These are phyloP conservation scores for Lepidium aucheri DNA, from an alignment of 345 rosid genomes.

Conservation along the genomic window DNA sequence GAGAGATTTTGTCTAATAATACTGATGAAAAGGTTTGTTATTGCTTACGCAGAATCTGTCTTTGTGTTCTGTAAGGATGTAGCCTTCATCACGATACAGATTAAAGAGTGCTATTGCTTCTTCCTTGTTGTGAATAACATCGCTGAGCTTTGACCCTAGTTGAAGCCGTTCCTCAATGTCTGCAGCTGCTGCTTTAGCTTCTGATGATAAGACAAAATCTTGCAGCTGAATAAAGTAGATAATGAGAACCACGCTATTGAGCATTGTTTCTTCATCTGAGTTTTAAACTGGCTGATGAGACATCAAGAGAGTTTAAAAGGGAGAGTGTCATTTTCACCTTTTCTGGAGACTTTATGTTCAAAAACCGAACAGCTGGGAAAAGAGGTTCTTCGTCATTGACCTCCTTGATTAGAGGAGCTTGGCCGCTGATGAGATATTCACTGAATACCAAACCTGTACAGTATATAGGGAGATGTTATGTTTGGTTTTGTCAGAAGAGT, in stretches of 20 bases:
- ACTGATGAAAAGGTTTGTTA: neutral
- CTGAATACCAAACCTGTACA: constrained; percentile 82
- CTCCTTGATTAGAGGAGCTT: constrained; percentile 81
- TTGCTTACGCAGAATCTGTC: constrained; percentile 70
- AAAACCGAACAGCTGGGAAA: constrained; percentile 52
- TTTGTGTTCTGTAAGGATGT: constrained; percentile 63
- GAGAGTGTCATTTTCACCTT: constrained; percentile 28
- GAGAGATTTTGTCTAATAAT: neutral
- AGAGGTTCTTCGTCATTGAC: constrained; percentile 97
- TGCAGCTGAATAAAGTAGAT: constrained; percentile 31
- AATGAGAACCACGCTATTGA: neutral
- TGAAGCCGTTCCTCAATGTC: constrained; percentile 62
- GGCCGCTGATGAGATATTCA: constrained; percentile 90
- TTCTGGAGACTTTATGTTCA: constrained; percentile 29
- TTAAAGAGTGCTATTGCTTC: constrained; percentile 62
- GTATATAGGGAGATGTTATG: neutral
- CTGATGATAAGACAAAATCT: constrained; percentile 40
- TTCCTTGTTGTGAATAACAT: constrained; percentile 57
- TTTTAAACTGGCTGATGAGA: neutral
- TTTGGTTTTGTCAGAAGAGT: neutral
- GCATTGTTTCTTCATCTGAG: neutral
- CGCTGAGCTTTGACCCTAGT: constrained; percentile 80
- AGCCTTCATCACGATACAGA: constrained; percentile 67
- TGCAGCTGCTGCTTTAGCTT: constrained; percentile 72
- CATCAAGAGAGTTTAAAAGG: neutral